Percentiles rank a stretch among this genome's conserved stretches.
These are phyloP conservation scores for Sclerotinia glacialis DNA, from an alignment of 2,329 filamentous ascomycete species.

Conservation along the genomic window DNA sequence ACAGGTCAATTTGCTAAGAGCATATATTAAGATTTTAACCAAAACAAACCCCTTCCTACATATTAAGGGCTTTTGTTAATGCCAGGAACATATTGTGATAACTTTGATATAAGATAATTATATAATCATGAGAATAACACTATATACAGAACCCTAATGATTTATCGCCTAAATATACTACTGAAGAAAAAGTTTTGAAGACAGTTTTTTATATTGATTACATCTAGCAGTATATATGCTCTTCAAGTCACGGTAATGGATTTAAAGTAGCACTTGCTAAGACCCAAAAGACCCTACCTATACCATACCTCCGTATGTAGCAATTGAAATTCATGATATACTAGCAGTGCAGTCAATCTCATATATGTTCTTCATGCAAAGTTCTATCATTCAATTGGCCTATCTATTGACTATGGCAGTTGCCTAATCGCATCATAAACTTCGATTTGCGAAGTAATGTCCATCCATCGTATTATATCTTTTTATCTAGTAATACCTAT, in stretches of 20 bases:
- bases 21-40: not conserved
- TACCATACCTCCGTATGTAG: rapidly evolving
- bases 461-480: not conserved
- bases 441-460: too few species aligned
- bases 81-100: not conserved
- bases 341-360: not conserved
- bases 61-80: not conserved
- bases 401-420: too few species aligned
- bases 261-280: not conserved
- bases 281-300: not conserved
- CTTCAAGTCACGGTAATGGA: not conserved
- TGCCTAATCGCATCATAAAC: not conserved
- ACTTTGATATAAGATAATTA: not conserved
- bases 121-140: not conserved
- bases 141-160: not conserved
- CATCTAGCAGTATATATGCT: not conserved
- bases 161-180: not conserved
- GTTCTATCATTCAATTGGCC: too few species aligned
- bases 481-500: not conserved
- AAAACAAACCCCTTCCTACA: not conserved
- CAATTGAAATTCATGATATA: too few species aligned
- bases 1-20: not conserved
- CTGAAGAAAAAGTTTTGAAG: rapidly evolving
- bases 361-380: not conserved
- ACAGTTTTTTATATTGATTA: not conserved